Evolutionary conservation across 495 filamentous ascomycete species (phyloP).

Genomic region (Neurospora sp.): DNA sequence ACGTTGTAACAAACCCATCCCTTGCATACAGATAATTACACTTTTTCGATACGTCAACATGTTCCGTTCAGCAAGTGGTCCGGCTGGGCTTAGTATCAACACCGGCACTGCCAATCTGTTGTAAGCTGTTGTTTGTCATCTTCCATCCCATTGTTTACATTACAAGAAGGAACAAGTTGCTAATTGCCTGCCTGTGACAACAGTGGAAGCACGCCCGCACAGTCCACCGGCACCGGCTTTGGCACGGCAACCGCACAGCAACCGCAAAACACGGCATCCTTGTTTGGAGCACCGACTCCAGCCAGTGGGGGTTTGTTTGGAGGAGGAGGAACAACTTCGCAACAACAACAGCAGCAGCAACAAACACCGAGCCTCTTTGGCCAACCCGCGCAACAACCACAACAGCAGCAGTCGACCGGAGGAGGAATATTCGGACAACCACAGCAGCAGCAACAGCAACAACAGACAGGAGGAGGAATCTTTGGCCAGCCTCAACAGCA

Average conservation of each 20-base stretch:
- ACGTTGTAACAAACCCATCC: neutral
- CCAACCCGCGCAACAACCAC: slow-evolving; percentile 12
- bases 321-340: slow-evolving; percentile 14
- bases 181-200: slow-evolving; percentile 1
- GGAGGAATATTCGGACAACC: slow-evolving; percentile 10
- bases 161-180: slow-evolving; percentile 1
- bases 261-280: slow-evolving; percentile 7
- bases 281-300: slow-evolving; percentile 17
- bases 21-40: neutral
- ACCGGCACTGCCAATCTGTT: slow-evolving; percentile 64
- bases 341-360: slow-evolving; percentile 7
- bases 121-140: slow-evolving; percentile 27
- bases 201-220: slow-evolving; percentile 30
- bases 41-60: too few relatives aligned
- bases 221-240: slow-evolving; percentile 41
- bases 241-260: slow-evolving; percentile 29
- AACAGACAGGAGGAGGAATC: slow-evolving; percentile 20
- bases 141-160: neutral
- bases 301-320: slow-evolving; percentile 23
- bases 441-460: slow-evolving; percentile 17
- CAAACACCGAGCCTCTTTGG: slow-evolving; percentile 16
- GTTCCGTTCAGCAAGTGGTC: slow-evolving; percentile 51
- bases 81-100: slow-evolving; percentile 65
- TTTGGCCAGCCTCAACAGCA: slow-evolving; percentile 13
- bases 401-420: slow-evolving; percentile 11